Percentiles rank a stretch among this genome's conserved stretches.
Evolutionary conservation across 2,329 filamentous ascomycete genomes (phyloP).

Genomic region (Aspergillus sp.): DNA sequence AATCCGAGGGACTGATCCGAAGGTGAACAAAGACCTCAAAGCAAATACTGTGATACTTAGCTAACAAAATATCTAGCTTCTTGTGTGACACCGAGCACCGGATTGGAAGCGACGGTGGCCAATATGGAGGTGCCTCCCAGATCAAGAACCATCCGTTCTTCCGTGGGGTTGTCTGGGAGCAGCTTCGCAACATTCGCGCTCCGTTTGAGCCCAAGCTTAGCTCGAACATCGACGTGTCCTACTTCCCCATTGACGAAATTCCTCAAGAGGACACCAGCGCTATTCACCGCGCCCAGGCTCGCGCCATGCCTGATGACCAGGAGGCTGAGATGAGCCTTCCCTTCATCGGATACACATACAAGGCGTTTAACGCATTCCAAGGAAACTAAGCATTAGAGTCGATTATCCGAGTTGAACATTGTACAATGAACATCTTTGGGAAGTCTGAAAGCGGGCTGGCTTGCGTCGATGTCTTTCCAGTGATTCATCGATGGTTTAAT

Average conservation of each 20-base stretch:
- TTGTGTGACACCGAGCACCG: conserved; percentile 93
- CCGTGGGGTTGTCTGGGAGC: conserved; percentile 93
- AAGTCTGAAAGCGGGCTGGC: conserved; percentile 33
- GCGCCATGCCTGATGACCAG: conserved; percentile 71
- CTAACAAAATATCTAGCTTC: conserved; percentile 59
- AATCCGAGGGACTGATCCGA: conserved; percentile 89
- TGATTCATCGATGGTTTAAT: conserved; percentile 20
- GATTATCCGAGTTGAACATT: conserved; percentile 19
- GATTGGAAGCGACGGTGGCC: conserved; percentile 66
- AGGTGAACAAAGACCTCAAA: conserved; percentile 59
- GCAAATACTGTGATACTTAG: conserved; percentile 1
- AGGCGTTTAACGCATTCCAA: conserved; percentile 78
- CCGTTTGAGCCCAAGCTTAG: conserved; percentile 93
- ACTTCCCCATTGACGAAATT: conserved; percentile 98
- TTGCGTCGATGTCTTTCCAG: conserved; percentile 28
- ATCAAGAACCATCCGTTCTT: conserved; percentile 96
- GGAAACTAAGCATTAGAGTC: conserved; percentile 29
- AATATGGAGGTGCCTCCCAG: conserved; percentile 73
- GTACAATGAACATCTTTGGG: conserved; percentile 18
- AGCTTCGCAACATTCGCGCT: conserved; percentile 85
- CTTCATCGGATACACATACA: conserved; percentile 96
- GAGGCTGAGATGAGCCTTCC: conserved; percentile 93
- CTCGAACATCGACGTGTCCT: conserved; percentile 92
- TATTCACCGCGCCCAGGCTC: conserved; percentile 77
- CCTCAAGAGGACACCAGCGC: conserved; percentile 94